Evolutionary conservation across 306 rosid genomes (phyloP).

Genomic region (Glycyrrhiza uralensis): DNA sequence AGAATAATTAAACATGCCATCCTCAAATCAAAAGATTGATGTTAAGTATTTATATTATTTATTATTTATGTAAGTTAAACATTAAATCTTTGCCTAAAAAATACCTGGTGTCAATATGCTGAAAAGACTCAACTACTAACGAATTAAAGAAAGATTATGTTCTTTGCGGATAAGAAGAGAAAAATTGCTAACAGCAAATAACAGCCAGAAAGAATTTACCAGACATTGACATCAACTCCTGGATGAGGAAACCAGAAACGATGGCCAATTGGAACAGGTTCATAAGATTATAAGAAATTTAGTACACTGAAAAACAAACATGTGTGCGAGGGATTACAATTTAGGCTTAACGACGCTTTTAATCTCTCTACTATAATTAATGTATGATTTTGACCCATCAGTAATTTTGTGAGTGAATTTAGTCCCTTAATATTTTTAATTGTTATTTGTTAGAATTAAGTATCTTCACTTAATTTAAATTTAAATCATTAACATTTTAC

Average conservation of each 20-base stretch:
- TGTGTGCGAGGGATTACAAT: too few relatives aligned
- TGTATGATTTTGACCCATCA: too few relatives aligned
- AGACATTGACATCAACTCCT: constrained; percentile 16
- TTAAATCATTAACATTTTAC: too few relatives aligned
- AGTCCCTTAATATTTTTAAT: too few relatives aligned
- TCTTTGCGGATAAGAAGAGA: constrained; percentile 36
- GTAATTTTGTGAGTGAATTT: too few relatives aligned
- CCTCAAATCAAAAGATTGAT: constrained; percentile 17
- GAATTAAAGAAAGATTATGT: constrained; percentile 33
- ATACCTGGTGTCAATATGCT: constrained; percentile 26
- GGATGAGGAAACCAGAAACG: not conserved
- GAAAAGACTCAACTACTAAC: constrained; percentile 42
- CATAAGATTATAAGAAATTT: not conserved
- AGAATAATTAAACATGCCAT: constrained; percentile 6
- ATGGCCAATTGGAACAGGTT: not conserved
- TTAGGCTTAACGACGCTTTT: too few relatives aligned
- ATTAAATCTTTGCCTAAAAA: not conserved
- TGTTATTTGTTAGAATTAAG: too few relatives aligned
- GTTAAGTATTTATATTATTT: not conserved
- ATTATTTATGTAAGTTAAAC: not conserved
- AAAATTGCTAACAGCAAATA: not conserved
- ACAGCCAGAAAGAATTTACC: not conserved
- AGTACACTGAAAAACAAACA: too few relatives aligned
- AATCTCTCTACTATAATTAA: too few relatives aligned
- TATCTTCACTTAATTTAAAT: too few relatives aligned